Evolutionary conservation across 1,284 basidiomycete species (phyloP), one percentile per base, ranked within the genome.

Genomic region (Xanthoconium separans): DNA sequence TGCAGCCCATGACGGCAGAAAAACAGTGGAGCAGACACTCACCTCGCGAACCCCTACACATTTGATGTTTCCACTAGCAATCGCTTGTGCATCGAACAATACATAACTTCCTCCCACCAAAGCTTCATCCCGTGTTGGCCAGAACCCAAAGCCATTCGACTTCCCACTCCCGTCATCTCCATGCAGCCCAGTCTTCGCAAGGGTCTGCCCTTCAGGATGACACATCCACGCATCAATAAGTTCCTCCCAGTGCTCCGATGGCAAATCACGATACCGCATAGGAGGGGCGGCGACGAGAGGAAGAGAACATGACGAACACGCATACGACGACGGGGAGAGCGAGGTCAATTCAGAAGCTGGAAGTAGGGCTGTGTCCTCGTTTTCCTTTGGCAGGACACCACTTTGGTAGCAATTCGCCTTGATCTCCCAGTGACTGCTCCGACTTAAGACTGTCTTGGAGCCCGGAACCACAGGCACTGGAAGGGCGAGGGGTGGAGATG

Each of bases 211-310:
- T 66, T 97, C 94, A 20, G 85, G 73, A 71, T 98, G 96, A 66
- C 95, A 98, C 91, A 99, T 95, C 95, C 95, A 98, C 3, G 93
- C 89, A 56, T 98, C 95, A 22, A 98, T 84, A 39, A 98, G 84
- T 70, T 99, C 95, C 54, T 94, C 89, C 95, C 95, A 99, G 64
- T 97, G 87, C 66, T 97, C 93, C 2, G 91, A 95, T 1, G 95
- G 95, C 8, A 99, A 76, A 63, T 97, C 94, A 47, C 85, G 82
- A 70, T 91, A 97, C 30, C 66, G 70, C 10, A n/a, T 27, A 42
- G 73, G 75, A 9, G 78, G 70, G 0, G 77, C 71, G 31, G 85
- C 79, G 16, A 90, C 77, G 20, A 90, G 69, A 18, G 86, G 85
- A n/a, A 90, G 74, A 2, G 88, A 89, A 64, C 91, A 93, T 3